Percentiles rank a stretch among this genome's conserved stretches.
These are phyloP conservation scores for Rhodotorula paludigena DNA, from an alignment of 768 basidiomycete genomes.

Conservation along the genomic window DNA sequence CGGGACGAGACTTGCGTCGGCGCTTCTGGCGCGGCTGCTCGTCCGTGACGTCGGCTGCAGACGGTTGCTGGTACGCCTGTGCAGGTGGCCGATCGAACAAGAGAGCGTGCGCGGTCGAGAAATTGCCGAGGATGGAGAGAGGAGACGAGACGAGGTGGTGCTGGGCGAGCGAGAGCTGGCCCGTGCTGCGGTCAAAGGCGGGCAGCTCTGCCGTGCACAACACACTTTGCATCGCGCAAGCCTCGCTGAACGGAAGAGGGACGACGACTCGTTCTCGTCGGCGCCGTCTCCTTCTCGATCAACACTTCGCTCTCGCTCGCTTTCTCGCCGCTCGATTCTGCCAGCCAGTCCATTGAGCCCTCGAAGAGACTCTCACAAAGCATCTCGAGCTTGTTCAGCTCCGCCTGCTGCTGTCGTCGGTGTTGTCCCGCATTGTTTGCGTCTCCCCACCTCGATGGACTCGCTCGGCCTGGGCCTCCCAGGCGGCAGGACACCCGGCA, in stretches of 20 bases:
- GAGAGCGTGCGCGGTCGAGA: conserved; percentile 2
- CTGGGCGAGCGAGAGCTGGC: conserved; percentile 9
- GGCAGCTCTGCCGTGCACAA: conserved; percentile 8
- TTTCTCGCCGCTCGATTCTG: neutral
- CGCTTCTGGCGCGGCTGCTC: neutral
- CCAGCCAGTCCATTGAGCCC: neutral
- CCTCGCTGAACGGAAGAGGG: no score
- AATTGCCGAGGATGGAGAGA: neutral
- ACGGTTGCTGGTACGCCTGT: neutral
- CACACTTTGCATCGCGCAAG: neutral
- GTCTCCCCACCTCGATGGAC: neutral
- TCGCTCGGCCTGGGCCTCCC: neutral
- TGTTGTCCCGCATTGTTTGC: neutral
- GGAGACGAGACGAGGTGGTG: conserved; percentile 33
- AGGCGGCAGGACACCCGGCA: neutral
- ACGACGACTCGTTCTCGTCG: no score
- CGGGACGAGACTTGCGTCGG: neutral
- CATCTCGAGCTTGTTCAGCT: neutral
- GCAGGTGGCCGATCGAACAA: conserved; percentile 7
- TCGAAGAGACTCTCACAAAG: neutral
- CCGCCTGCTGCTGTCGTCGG: neutral
- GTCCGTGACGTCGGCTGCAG: neutral
- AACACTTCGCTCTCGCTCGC: no score
- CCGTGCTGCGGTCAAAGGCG: conserved; percentile 10
- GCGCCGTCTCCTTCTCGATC: no score